Base-by-base conservation (phyloP, 495 filamentous ascomycete species). In the Penicillium silybi region DNA sequence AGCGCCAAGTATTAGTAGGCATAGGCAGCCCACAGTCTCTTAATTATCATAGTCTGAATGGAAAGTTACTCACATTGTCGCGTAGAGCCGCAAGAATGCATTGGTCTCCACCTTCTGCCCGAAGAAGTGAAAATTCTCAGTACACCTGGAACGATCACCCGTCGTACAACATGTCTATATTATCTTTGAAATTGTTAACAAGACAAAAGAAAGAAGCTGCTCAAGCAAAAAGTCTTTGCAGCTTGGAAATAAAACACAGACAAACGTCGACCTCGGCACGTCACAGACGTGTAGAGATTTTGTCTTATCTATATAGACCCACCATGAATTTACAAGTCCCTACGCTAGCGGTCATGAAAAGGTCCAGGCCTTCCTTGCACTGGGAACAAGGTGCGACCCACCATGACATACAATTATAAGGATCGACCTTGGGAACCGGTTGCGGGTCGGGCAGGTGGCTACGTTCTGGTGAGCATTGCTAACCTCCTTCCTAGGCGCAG, bases 401-500 rank as follows among this genome's bases (percentile, higher is more conserved):
- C 10, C 10, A 11, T 23, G 44, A 47, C 37, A 53, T 46, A 53
- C 20, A 32, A 3, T 15, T 32, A 13, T 32, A 32, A 13, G 29
- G 29, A 11, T 15, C 29, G 10, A 10, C 8, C 10, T 15, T 32
- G 11, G 29, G 29, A 13, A 13, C 29, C 11, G 29, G 29, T 11
- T 13, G 29, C 9, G 29, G 8, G 29, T 10, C 29, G 29, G 13
- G 1, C 29, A 32, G 9, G 29, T 13, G 8, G 11, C 29, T 32
- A 1, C 29, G 11, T 32, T 32, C 10, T 32, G 4, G 37, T n/a
- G 7, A 18, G 18, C 18, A 16, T 7, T 11, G 13, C 35, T n/a
- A 39, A 39, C 35, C 41, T 56, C 32, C 37, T 56, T 46, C 57
- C 41, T 56, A 48, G 20, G n/a, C 48, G 40, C 22, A 35, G 44